Evolutionary conservation across 345 rosid species (phyloP), one percentile per base, ranked within the genome.

Genomic region (Toxicodendron radicans): DNA sequence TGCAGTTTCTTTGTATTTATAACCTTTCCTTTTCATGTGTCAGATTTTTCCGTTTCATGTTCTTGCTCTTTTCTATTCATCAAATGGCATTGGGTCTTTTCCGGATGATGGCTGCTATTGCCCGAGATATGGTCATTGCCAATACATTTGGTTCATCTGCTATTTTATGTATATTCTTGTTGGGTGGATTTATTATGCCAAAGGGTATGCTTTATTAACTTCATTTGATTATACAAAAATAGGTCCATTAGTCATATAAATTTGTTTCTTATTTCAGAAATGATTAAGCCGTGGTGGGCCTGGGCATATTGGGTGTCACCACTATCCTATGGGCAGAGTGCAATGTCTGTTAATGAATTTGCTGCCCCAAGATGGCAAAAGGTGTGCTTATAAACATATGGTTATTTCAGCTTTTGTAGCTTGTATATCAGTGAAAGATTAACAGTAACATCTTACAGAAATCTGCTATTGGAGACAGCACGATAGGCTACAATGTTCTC

Each of bases 241-340:
- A 32, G 48, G 52, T 23, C 16, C n/a, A 67, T 71, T 71, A 17
- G 17, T 75, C 38, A 66, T 51, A n/a, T n/a, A n/a, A n/a, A n/a
- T 30, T 32, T 41, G 70, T 10, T 70, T 77, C 53, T 30, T 73
- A 30, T 72, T 43, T 70, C 92, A 94, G 98, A 63, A 46, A 72
- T 74, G 71, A 89, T 92, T 70, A 90, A 88, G 58, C 92, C 97
- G 0, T 89, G 96, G 97, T 94, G 97, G 98, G 16, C 75, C 52
- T 94, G 98, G 98, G 98, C 85, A n/a, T 90, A 78, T 80, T 94
- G 98, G 98, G 21, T 94, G 58, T 92, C 98, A 14, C 97, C 98
- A 1, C 68, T 94, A 74, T 81, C 96, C 30, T 94, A 94, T 76
- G 95, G 81, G 46, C 97, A 92, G 74, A 83, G 90, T 43, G 96